Percentiles rank a stretch among this genome's conserved stretches.
phyloP scores from a whole-genome alignment of 2,329 filamentous ascomycete species.

The Hymenoscyphus albidus region DNA sequence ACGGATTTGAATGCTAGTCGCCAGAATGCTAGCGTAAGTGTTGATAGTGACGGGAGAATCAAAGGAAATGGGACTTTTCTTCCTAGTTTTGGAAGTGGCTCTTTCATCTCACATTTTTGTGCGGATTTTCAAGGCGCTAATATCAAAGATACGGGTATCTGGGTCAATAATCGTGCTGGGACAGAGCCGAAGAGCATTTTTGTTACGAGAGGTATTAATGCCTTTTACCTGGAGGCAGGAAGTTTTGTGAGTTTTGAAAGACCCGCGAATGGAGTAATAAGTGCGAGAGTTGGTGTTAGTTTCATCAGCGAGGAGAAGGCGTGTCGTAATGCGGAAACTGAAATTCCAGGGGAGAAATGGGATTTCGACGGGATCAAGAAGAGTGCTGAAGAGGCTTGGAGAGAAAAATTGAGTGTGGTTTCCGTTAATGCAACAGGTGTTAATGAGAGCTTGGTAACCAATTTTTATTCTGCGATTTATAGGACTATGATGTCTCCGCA shows the following conservation, averaged over 20 bases:
- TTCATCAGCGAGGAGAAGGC: constrained; percentile 65
- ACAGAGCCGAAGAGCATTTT: constrained; percentile 44
- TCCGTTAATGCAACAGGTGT: constrained; percentile 50
- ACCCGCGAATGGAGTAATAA: constrained; percentile 45
- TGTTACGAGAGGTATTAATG: constrained; percentile 49
- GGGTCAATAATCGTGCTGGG: constrained; percentile 53
- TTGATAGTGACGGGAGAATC: constrained; percentile 58
- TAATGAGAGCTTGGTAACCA: constrained; percentile 50
- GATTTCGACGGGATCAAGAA: constrained; percentile 55
- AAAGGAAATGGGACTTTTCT: constrained; percentile 57
- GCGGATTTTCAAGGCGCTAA: constrained; percentile 60
- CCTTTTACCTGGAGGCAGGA: constrained; percentile 14
- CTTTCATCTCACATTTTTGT: constrained; percentile 60
- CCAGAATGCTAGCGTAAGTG: constrained; percentile 53
- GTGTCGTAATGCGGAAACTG: constrained; percentile 62
- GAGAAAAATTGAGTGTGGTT: constrained; percentile 56
- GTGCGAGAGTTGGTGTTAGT: constrained; percentile 64
- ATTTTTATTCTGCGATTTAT: constrained; percentile 69
- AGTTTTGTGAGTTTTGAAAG: constrained; percentile 52
- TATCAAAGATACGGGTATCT: constrained; percentile 59
- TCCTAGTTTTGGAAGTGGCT: constrained; percentile 62
- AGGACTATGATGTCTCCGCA: constrained; percentile 67
- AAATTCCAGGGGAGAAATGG: constrained; percentile 56
- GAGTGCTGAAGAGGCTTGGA: constrained; percentile 56
- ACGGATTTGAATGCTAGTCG: constrained; percentile 58